phyloP scores from a whole-genome alignment of 2,329 filamentous ascomycete genomes.

The Reticulascus tulasneorum region DNA sequence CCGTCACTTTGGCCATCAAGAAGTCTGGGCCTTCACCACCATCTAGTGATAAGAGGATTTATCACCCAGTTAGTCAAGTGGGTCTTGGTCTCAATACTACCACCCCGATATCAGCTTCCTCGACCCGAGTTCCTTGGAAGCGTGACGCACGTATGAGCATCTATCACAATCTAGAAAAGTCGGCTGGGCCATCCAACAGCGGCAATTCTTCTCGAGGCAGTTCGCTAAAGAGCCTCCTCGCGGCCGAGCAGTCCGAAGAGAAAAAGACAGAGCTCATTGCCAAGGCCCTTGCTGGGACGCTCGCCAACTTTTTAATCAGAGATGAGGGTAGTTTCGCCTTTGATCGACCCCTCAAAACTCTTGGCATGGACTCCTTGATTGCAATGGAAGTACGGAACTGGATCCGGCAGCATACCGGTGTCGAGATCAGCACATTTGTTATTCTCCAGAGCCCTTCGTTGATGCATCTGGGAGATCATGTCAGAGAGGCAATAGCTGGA shows the following conservation, averaged over 20 bases:
- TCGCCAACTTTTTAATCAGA: conserved; percentile 13
- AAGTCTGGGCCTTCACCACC: not conserved
- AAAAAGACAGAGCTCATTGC: conserved; percentile 5
- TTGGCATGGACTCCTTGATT: conserved; percentile 20
- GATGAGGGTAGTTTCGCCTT: conserved; percentile 6
- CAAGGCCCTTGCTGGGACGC: conserved; percentile 1
- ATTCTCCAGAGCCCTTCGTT: conserved; percentile 8
- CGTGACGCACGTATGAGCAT: conserved; percentile 18
- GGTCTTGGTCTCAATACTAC: conserved; percentile 15
- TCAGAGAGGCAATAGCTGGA: not conserved
- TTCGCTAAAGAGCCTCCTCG: not conserved
- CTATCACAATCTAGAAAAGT: conserved; percentile 9
- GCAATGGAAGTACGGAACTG: conserved; percentile 19
- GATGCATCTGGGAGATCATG: not conserved
- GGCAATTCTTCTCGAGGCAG: not conserved
- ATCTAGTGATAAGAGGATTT: too few species aligned
- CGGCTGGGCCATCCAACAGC: not conserved
- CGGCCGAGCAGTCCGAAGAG: not conserved
- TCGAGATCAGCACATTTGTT: too few species aligned
- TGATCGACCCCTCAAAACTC: conserved; percentile 4
- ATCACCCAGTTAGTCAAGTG: conserved; percentile 1
- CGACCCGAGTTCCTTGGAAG: conserved; percentile 12
- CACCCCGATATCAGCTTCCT: conserved; percentile 8
- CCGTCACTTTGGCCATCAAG: conserved; percentile 5
- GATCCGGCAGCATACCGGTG: conserved; percentile 14